Base-by-base conservation (phyloP, 2,329 filamentous ascomycete genomes). In the Aspergillus awamori region DNA sequence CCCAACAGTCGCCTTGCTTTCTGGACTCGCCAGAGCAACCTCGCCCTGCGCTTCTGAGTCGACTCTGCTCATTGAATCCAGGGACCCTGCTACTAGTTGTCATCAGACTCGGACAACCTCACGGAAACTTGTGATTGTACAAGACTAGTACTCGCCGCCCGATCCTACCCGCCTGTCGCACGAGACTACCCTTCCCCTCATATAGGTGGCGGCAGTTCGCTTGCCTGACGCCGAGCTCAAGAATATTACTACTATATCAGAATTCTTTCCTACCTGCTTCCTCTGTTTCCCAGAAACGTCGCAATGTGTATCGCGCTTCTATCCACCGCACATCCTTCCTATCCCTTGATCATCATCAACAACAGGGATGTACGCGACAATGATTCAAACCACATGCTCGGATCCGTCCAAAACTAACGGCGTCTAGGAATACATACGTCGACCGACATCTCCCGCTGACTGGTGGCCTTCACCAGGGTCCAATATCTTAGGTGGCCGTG, bases 301-400 rank as follows among this genome's bases (percentile, higher is more conserved):
- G 59, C 45, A 7, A 91, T 91, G 89, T 91, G 89, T 74, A 91
- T 91, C 76, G 86, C 87, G 53, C 81, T 93, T 49, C 80, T 92
- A 61, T 91, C 90, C 26, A 93, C 90, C 17, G 84, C 88, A 49
- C 90, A 93, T 72, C 90, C 91, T 8, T 81, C 84, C 66, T 93
- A 93, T 76, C 84, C 89, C 26, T 82, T 93, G 62, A 89, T 94
- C 68, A 79, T 91, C 62, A 81, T 93, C 72, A 87, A 93, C 78
- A 94, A 94, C 75, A 86, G 91, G 68, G 91, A 94, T 79, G 90
- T 82, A 75, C 59, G 71, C 61, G 38, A 53, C 15, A 47, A 49
- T 33, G 24, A 28, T 17, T 51, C 33, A 57, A 30, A 20, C n/a
- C 10, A 39, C 24, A 49, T 51, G 8, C 47, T 39, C 33, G 28